Evolutionary conservation across 352 stramenopile species (phyloP).

Genomic region (Peronospora farinosa): DNA sequence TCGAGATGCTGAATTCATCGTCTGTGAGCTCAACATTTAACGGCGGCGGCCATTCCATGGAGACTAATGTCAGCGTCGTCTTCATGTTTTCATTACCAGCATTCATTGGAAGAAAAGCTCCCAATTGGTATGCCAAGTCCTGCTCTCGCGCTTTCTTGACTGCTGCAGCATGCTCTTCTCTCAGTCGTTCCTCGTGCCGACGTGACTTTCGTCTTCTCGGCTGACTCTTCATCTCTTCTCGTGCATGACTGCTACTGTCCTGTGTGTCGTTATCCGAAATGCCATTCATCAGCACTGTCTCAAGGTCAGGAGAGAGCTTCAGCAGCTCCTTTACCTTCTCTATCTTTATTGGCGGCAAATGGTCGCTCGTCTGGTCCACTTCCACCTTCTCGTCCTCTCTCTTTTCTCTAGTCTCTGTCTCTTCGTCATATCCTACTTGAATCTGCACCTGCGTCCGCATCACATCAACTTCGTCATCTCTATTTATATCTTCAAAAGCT

Average conservation of each 20-base stretch:
- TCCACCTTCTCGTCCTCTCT: slow-evolving; percentile 1
- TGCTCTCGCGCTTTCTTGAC: slow-evolving; percentile 56
- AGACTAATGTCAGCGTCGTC: slow-evolving; percentile 5
- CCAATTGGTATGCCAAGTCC: slow-evolving; percentile 47
- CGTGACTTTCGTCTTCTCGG: slow-evolving; percentile 52
- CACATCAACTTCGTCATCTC: slow-evolving; percentile 19
- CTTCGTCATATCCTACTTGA: slow-evolving; percentile 16
- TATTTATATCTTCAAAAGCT: slow-evolving; percentile 52
- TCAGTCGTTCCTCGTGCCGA: slow-evolving; percentile 55
- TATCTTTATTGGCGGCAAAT: background rate
- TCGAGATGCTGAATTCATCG: slow-evolving; percentile 27
- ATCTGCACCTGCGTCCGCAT: slow-evolving; percentile 27
- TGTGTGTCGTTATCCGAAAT: slow-evolving; percentile 42
- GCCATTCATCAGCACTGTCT: slow-evolving; percentile 9
- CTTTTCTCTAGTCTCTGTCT: background rate
- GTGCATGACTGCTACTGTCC: slow-evolving; percentile 27
- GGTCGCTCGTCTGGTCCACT: background rate
- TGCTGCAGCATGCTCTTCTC: slow-evolving; percentile 61
- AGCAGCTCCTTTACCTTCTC: background rate
- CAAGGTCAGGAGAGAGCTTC: slow-evolving; percentile 4
- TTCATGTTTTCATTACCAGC: slow-evolving; percentile 6
- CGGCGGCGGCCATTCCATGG: slow-evolving; percentile 24
- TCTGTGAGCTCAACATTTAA: slow-evolving; percentile 27
- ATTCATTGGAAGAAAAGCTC: slow-evolving; percentile 34
- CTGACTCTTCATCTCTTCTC: slow-evolving; percentile 24